Evolutionary conservation across 1,139 yeast genomes (phyloP).

Genomic region (Zygosaccharomyces sapae): DNA sequence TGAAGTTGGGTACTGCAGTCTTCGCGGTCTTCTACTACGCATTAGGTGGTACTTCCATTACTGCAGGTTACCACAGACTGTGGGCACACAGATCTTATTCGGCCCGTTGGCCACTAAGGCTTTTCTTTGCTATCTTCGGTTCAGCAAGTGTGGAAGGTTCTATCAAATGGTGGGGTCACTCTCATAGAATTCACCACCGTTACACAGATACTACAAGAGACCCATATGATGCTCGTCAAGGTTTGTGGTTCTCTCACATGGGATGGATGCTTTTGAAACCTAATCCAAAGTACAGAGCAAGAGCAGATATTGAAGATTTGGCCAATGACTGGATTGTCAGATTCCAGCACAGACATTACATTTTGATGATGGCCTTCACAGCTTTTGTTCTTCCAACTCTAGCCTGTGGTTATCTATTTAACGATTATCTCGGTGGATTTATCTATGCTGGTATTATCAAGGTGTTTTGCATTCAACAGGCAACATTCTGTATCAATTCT

Average conservation of each 20-base stretch:
- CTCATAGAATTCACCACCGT: constrained; percentile 96
- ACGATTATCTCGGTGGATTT: constrained; percentile 90
- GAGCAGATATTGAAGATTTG: constrained; percentile 93
- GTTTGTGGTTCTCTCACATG: constrained; percentile 93
- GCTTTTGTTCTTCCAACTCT: constrained; percentile 73
- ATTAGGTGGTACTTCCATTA: constrained; percentile 81
- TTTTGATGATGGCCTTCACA: constrained; percentile 58
- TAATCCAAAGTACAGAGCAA: constrained; percentile 90
- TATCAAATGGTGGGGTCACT: constrained; percentile 98
- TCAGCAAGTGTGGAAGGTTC: constrained; percentile 97
- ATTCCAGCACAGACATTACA: constrained; percentile 90
- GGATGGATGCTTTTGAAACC: constrained; percentile 97
- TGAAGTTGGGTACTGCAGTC: constrained; percentile 55
- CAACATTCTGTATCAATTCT: constrained; percentile 97
- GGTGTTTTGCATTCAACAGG: constrained; percentile 86
- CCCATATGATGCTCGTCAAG: constrained; percentile 94
- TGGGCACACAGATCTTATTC: constrained; percentile 88
- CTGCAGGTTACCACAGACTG: constrained; percentile 90
- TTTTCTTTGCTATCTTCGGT: constrained; percentile 78
- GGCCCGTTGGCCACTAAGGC: constrained; percentile 65
- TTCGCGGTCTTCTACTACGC: constrained; percentile 62
- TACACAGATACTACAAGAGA: constrained; percentile 95
- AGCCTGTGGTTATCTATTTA: constrained; percentile 76
- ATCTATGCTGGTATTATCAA: constrained; percentile 87
- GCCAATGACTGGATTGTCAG: constrained; percentile 86